Percentiles rank a stretch among this genome's conserved stretches.
phyloP scores from a whole-genome alignment of 2,329 filamentous ascomycete genomes.

The Pseudocercospora fijiensis region DNA sequence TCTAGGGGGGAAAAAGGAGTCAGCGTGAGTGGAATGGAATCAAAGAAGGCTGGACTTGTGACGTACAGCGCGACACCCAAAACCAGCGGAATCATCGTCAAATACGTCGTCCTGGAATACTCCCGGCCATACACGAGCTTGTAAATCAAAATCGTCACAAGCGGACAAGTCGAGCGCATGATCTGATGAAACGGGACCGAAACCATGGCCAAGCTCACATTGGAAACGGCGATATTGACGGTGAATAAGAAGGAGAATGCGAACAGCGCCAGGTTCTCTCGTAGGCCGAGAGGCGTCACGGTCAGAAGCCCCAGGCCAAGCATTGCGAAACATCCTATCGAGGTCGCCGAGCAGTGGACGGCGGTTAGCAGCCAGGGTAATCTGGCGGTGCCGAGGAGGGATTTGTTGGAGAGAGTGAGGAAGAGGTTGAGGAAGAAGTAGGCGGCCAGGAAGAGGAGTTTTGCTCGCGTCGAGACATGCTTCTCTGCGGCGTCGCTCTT shows the following conservation, averaged over 20 bases:
- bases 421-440: conserved; percentile 54
- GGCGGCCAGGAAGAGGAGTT: conserved; percentile 30
- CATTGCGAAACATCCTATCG: conserved; percentile 56
- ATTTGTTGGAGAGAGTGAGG: conserved; percentile 61
- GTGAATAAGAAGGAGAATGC: conserved; percentile 63
- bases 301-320: conserved; percentile 55
- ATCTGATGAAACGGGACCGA: conserved; percentile 67
- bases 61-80: conserved; percentile 54
- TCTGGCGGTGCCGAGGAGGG: conserved; percentile 55
- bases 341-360: conserved; percentile 58
- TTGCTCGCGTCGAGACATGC: conserved; percentile 24
- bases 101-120: conserved; percentile 58
- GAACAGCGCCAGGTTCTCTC: conserved; percentile 57
- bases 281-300: conserved; percentile 52
- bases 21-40: neutral
- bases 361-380: conserved; percentile 63
- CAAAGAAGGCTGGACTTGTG: neutral
- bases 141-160: conserved; percentile 63
- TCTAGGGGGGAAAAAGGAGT: neutral
- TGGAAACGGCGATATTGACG: conserved; percentile 64
- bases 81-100: conserved; percentile 61
- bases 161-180: conserved; percentile 60
- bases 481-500: conserved; percentile 23
- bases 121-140: conserved; percentile 56
- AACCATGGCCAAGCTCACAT: conserved; percentile 61